phyloP scores from a whole-genome alignment of 306 rosid genomes.

The barrel medic (Medicago truncatula) region DNA sequence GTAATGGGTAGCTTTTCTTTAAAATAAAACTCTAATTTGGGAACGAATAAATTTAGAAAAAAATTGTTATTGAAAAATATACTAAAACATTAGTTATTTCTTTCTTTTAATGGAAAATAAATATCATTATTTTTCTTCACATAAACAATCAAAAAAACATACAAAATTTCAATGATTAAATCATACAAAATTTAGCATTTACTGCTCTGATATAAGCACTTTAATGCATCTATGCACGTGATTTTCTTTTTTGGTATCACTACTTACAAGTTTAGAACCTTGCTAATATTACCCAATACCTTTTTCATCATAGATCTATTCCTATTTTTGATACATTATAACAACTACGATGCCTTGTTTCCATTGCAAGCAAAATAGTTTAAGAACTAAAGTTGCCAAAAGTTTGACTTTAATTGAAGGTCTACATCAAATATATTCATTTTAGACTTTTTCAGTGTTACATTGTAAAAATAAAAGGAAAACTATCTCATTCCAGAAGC shows the following conservation, averaged over 20 bases:
- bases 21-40: too few relatives aligned
- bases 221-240: slow-evolving; percentile 71
- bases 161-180: neutral
- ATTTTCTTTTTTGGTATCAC: slow-evolving; percentile 58
- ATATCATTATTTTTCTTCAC: too few relatives aligned
- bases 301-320: slow-evolving; percentile 31
- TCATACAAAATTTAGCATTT: neutral
- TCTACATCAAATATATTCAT: slow-evolving; percentile 45
- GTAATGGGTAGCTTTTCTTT: too few relatives aligned
- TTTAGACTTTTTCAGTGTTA: slow-evolving; percentile 27
- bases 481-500: slow-evolving; percentile 38
- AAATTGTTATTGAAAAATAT: too few relatives aligned
- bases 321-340: slow-evolving; percentile 23
- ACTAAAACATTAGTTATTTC: too few relatives aligned
- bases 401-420: slow-evolving; percentile 52
- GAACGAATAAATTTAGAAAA: too few relatives aligned
- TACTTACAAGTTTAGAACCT: slow-evolving; percentile 12
- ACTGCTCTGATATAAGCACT: slow-evolving; percentile 43
- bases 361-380: slow-evolving; percentile 53
- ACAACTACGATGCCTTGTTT: slow-evolving; percentile 51
- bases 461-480: slow-evolving; percentile 33
- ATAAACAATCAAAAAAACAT: too few relatives aligned
- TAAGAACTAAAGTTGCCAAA: slow-evolving; percentile 37
- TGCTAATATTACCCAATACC: slow-evolving; percentile 20
- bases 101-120: too few relatives aligned